phyloP scores from a whole-genome alignment of 2,329 filamentous ascomycete species.

The Penicillium paneum region DNA sequence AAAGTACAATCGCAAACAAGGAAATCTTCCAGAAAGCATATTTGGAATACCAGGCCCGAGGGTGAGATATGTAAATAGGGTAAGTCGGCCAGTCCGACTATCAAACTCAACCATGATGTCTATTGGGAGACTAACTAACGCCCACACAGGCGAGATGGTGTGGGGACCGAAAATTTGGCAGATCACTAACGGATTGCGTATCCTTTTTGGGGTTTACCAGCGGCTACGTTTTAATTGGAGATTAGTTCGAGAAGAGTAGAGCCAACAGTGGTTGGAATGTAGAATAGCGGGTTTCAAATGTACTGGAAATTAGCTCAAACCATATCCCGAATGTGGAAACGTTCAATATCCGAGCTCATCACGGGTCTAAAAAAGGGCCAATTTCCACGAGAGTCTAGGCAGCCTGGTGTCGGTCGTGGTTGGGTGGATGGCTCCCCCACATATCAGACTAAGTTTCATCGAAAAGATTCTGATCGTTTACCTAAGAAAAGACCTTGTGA shows the following conservation, averaged over 20 bases:
- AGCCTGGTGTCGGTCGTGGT: slow-evolving; percentile 11
- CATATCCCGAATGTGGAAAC: slow-evolving; percentile 7
- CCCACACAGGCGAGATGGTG: not conserved
- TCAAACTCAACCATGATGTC: not conserved
- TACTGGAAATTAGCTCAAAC: slow-evolving; percentile 5
- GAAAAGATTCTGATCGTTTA: not conserved
- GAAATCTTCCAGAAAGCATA: slow-evolving; percentile 25
- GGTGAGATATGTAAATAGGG: slow-evolving; percentile 12
- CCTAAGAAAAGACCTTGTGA: slow-evolving; percentile 11
- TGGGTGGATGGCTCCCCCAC: slow-evolving; percentile 16
- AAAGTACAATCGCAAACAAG: slow-evolving; percentile 18
- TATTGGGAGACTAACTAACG: not conserved
- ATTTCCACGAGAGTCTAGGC: slow-evolving; percentile 19
- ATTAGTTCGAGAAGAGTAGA: slow-evolving; percentile 11
- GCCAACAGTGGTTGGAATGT: not conserved
- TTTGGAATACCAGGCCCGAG: slow-evolving; percentile 12
- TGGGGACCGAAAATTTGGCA: not conserved
- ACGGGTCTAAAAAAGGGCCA: slow-evolving; percentile 1
- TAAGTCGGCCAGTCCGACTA: not conserved
- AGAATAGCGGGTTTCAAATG: slow-evolving; percentile 1
- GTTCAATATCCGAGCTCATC: slow-evolving; percentile 1
- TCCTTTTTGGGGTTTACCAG: slow-evolving; percentile 14
- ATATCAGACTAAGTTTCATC: slow-evolving; percentile 16
- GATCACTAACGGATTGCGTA: slow-evolving; percentile 14
- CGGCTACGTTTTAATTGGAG: slow-evolving; percentile 14